Evolutionary conservation across 495 filamentous ascomycete genomes (phyloP), one percentile per base, ranked within the genome.

Genomic region (Acidomyces sp.): DNA sequence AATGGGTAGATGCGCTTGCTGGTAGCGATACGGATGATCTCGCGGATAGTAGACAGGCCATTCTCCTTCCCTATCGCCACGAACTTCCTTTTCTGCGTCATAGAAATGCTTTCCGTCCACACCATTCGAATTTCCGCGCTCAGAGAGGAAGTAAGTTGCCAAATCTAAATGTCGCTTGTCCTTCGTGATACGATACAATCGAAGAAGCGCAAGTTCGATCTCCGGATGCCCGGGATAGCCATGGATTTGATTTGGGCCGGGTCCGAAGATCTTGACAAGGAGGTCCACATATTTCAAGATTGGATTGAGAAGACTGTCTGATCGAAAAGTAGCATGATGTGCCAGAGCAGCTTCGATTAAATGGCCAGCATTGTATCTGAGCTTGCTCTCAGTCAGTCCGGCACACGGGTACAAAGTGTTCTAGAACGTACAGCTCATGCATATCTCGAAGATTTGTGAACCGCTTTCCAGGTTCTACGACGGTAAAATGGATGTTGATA

Each of bases 221-320:
- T 77, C 72, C 0, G 65, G 70, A 45, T 75, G 73, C 0, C 71
- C 73, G 6, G 71, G 72, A 41, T 75, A 77, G 10, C 70, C 72
- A 20, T 65, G 67, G 29, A 62, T 66, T 48, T 74, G 66, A n/a
- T 53, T 54, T 9, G 60, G 47, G 3, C 61, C 61, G 3, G 60
- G 56, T 0, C 72, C 72, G 51, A 75, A 70, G 1, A 56, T 65
- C 7, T 55, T 52, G 37, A 52, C 57, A 1, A 75, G 60, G 13
- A 70, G 59, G 45, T 69, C 61, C 5, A 74, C 66, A 45, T 72
- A 73, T 39, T 67, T 70, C 20, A 68, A 43, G 15, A 75, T 65
- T 4, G 70, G 67, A 4, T 64, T 60, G n/a, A 75, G 47, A 19
- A 75, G 48, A 15, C 61, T 47, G 39, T 65, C 59, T 43, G 71